Evolutionary conservation across 768 basidiomycete species (phyloP).

Genomic region (Leccinum variicolor): DNA sequence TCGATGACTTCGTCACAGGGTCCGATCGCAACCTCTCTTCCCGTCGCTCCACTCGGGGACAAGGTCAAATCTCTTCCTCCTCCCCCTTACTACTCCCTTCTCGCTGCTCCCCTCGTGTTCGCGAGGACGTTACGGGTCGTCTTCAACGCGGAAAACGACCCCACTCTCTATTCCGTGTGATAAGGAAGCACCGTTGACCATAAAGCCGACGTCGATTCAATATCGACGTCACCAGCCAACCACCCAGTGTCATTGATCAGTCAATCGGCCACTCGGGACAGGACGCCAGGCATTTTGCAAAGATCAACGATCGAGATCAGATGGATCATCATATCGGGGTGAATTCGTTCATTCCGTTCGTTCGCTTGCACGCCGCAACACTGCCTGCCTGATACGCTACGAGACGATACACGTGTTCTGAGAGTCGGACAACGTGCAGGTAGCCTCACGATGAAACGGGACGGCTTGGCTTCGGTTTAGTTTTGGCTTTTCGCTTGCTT

Average conservation of each 20-base stretch:
- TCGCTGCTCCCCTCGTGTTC: background rate
- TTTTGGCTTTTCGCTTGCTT: background rate
- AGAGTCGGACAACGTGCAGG: constrained; percentile 12
- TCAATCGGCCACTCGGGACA: background rate
- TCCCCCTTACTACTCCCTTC: background rate
- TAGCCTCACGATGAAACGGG: constrained; percentile 10
- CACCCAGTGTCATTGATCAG: background rate
- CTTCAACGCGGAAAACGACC: background rate
- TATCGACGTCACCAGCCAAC: background rate
- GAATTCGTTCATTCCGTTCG: background rate
- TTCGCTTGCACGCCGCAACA: background rate
- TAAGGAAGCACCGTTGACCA: background rate
- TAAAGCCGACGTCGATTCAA: background rate
- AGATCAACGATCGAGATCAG: background rate
- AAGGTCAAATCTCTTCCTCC: background rate
- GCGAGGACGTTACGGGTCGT: background rate
- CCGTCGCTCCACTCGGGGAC: background rate
- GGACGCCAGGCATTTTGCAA: background rate
- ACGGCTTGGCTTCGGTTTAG: background rate
- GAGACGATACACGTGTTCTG: background rate
- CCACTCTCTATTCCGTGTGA: background rate
- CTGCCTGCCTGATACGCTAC: background rate
- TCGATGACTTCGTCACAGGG: background rate
- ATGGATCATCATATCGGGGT: background rate
- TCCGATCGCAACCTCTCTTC: background rate